Base-by-base conservation (phyloP, 306 rosid genomes). In the Neltuma alba region DNA sequence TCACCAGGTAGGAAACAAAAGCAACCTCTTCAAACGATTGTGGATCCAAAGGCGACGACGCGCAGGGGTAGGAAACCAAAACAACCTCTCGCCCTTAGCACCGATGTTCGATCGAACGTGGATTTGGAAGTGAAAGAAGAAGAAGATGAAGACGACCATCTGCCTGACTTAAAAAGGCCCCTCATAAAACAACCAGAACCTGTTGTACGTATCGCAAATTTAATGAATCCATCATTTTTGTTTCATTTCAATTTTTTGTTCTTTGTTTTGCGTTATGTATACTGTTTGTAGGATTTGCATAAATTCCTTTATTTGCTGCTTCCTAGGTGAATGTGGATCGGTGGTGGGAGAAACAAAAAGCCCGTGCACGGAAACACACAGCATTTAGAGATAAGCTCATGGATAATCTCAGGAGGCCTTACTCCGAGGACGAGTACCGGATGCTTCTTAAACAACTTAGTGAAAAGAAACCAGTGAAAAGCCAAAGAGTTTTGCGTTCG, bases 341-440 rank as follows among this genome's bases (percentile, higher is more conserved):
- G 16, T 45, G 33, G 75, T 34, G 67, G 76, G 41, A 37, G 14
- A 25, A 65, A 30, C 2, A 45, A 34, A 25, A 79, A 57, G 80
- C 31, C 70, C 66, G 36, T 23, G 37, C 69, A 37, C 77, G 36
- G 52, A 57, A 23, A 58, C 13, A 0, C 33, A 28, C 69, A 6
- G 68, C 34, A 27, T 86, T 76, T 60, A 76, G 57, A 72, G 76
- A 72, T 33, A 80, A 80, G 41, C 84, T 86, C 4, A 48, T 80
- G 80, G 66, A 60, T 20, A 63, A 47, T 44, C 82, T 86, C 41
- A 41, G 33, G 70, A 78, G 18, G 65, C 86, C 89, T 83, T 82
- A 58, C 61, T 72, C 80, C 60, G 60, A 79, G 71, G 80, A 79
- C 48, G 89, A 86, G 80, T 42, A 68, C 30, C 31, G 50, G 65